Base-by-base conservation (phyloP, 352 stramenopile species). In the Phytophthora syringae region DNA sequence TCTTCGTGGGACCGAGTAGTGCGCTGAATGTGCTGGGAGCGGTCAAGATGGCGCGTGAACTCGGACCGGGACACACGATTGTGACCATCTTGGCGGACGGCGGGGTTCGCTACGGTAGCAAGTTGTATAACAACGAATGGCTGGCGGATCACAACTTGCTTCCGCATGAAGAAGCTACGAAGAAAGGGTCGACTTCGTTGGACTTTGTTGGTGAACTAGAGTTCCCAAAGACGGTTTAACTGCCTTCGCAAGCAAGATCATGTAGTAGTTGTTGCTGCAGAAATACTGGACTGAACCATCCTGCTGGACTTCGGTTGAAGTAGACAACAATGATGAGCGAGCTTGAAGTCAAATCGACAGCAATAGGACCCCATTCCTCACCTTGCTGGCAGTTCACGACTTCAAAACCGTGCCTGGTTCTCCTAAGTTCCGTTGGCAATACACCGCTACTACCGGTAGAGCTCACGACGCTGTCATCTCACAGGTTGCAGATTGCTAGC, bases 1-100 rank as follows among this genome's bases (percentile, higher is more conserved):
- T 99, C 62, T 98, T 98, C 70, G 95, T 97, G 49, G 95, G 96
- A 1, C 82, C 85, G 0, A 94, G 86, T 12, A 86, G 86, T 7
- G 82, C 86, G 10, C 27, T 94, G 47, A 97, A 97, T 61, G 80
- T 82, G 10, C 73, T 94, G 0, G 89, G 84, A 5, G 89, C 86
- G 4, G 80, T 95, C n/a, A 92, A 93, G 60, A 87, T 90, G 78
- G 84, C 86, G 25, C 77, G 82, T 3, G 70, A 83, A 28, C 66
- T 96, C 21, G 84, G 85, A 7, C 79, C 75, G 0, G 86, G 86
- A 2, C 74, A 86, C 62, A 93, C 80, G 0, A 67, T 97, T 27
- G 86, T 93, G 28, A 97, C 88, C 16, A 87, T 97, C 18, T 32
- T 97, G 52, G 90, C 86, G 45, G 89, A 97, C 45, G 80, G 82